Percentiles rank a stretch among this genome's conserved stretches.
Evolutionary conservation across 2,329 filamentous ascomycete genomes (phyloP).

Genomic region (Penicillium brasilianum): DNA sequence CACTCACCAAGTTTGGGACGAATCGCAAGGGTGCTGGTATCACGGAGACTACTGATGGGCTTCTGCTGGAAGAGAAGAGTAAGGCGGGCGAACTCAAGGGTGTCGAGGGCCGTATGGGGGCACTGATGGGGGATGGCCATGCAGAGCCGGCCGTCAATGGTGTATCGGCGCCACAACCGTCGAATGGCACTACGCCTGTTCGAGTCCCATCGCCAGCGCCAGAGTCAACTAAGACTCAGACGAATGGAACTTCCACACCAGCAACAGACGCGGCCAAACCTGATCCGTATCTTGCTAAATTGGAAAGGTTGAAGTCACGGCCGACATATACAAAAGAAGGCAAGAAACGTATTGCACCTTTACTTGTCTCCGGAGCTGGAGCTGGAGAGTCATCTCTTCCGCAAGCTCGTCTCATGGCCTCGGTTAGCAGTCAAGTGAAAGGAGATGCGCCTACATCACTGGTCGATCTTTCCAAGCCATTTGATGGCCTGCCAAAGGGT

Average conservation of each 20-base stretch:
- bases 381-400: constrained; percentile 86
- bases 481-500: constrained; percentile 88
- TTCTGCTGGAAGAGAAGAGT: constrained; percentile 86
- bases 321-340: constrained; percentile 96
- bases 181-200: constrained; percentile 53
- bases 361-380: constrained; percentile 88
- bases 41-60: constrained; percentile 86
- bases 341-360: constrained; percentile 90
- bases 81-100: constrained; percentile 88
- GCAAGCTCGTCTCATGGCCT: constrained; percentile 83
- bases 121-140: constrained; percentile 87
- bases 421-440: constrained; percentile 67
- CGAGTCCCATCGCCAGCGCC: constrained; percentile 39
- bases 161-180: constrained; percentile 40
- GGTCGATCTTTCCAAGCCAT: constrained; percentile 89
- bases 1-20: constrained; percentile 88
- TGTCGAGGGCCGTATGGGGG: constrained; percentile 94
- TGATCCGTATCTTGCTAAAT: constrained; percentile 63
- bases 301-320: constrained; percentile 80
- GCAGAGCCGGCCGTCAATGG: constrained; percentile 60
- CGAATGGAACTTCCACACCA: constrained; percentile 43
- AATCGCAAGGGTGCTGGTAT: constrained; percentile 88
- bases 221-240: constrained; percentile 40
- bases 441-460: constrained; percentile 79
- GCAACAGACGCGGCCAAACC: constrained; percentile 45